Conservation (phyloP, 129 eudicot species). For the Sambucus nigra region DNA sequence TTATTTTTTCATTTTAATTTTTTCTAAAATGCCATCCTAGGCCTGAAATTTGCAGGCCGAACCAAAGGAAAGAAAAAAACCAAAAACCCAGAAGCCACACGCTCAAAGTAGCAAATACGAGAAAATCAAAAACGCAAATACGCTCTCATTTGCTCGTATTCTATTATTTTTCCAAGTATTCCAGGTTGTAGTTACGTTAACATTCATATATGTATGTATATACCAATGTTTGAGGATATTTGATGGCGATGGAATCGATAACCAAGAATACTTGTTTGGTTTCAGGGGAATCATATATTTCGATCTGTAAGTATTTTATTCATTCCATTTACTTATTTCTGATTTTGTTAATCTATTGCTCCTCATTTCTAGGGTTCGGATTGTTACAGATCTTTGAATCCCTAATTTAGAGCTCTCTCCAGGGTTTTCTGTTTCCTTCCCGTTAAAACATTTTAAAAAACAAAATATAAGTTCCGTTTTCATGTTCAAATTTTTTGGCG, state of each 20-base stretch:
- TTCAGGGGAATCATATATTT: neutral
- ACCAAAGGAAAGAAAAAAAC: neutral
- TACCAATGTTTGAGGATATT: neutral
- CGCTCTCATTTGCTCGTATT: neutral
- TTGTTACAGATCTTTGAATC: slow-evolving; percentile 8
- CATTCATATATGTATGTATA: neutral
- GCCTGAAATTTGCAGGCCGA: slow-evolving; percentile 14
- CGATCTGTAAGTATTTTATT: slow-evolving; percentile 12
- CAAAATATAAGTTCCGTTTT: neutral
- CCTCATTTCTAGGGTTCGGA: neutral
- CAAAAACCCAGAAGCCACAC: slow-evolving; percentile 10
- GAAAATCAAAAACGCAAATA: neutral
- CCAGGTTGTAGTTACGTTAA: neutral
- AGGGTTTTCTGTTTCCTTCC: slow-evolving; percentile 1
- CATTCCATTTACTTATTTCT: neutral
- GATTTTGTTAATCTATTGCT: neutral
- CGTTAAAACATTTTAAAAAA: neutral
- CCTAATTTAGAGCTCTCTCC: neutral
- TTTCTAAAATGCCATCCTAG: neutral
- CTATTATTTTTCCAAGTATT: neutral
- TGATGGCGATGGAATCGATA: slow-evolving; percentile 2
- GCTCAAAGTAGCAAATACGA: neutral
- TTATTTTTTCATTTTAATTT: too few species aligned
- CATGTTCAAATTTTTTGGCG: neutral
- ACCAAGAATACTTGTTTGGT: neutral